Evolutionary conservation across 768 basidiomycete genomes (phyloP).

Genomic region (Postia placenta): DNA sequence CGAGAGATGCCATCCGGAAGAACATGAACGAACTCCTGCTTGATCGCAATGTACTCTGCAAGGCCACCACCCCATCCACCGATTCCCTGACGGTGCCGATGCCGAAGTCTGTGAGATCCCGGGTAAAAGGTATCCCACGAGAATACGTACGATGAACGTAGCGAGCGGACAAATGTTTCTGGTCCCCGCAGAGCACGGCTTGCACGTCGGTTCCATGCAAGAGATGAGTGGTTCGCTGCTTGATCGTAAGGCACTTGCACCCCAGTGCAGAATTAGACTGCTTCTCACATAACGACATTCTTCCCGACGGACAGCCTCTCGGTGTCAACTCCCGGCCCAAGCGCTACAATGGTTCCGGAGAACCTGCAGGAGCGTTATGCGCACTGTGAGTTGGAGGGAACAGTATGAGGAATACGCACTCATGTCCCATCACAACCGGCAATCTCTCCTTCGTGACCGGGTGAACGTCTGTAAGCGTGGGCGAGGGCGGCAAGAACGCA

Average conservation of each 20-base stretch:
- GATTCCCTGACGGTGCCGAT: constrained; percentile 27
- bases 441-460: constrained; percentile 31
- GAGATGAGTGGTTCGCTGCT: constrained; percentile 38
- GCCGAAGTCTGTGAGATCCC: no score
- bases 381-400: no score
- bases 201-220: constrained; percentile 31
- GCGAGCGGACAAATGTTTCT: constrained; percentile 29
- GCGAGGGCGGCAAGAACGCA: constrained; percentile 21
- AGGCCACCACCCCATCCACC: constrained; percentile 37
- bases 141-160: constrained; percentile 30
- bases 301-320: constrained; percentile 10
- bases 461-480: constrained; percentile 29
- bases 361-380: no score
- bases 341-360: constrained; percentile 17
- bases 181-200: constrained; percentile 25
- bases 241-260: neutral
- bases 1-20: constrained; percentile 33
- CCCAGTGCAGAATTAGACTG: neutral
- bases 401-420: constrained; percentile 23
- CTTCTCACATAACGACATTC: constrained; percentile 15
- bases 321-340: constrained; percentile 12
- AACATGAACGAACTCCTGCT: constrained; percentile 30
- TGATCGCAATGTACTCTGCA: constrained; percentile 32
- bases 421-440: constrained; percentile 41
- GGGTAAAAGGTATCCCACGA: no score